Evolutionary conservation across 495 filamentous ascomycete genomes (phyloP), one percentile per base, ranked within the genome.

Genomic region (Jackrogersella minutella): DNA sequence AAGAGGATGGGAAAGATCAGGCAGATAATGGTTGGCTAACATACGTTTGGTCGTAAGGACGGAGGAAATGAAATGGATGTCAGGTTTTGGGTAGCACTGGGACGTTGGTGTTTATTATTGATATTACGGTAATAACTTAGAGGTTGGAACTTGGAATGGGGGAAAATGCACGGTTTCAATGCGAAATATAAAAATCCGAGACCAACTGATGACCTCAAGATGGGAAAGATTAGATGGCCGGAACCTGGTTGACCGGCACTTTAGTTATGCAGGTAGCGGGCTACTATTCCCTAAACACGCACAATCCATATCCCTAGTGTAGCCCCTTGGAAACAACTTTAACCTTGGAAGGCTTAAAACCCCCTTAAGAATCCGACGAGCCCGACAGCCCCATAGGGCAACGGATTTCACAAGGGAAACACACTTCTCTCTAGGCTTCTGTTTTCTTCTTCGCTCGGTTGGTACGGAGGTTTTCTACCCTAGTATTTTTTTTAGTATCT

Each of bases 211-310:
- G 30, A 21, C 4, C 10, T 10, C 1, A 11, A 43, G 24, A 41
- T 41, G 26, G 19, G 14, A 47, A 14, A 28, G 31, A 44, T 47
- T 21, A 58, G 28, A n/a, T 31, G 5, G 21, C 30, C 44, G 36
- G 52, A 62, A 68, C 31, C 40, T 49, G 36, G 65, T 63, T 58
- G 47, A 17, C 53, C 65, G 65, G 65, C 65, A 68, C 36, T n/a
- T 62, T 63, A 63, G 40, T 60, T 55, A 68, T 63, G 58, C 37
- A 62, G 10, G 30, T 55, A 47, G 56, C 59, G 50, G 44, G 22
- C 26, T n/a, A 13, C 22, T 8, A 30, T 19, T 28, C 7, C 31
- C n/a, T n/a, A n/a, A n/a, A n/a, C n/a, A n/a, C n/a, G n/a, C n/a
- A n/a, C n/a, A n/a, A n/a, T 24, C n/a, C 11, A 21, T 16, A 8